Evolutionary conservation across 371 early-diverging fungal genomes (phyloP).

Genomic region (Circinella minor): DNA sequence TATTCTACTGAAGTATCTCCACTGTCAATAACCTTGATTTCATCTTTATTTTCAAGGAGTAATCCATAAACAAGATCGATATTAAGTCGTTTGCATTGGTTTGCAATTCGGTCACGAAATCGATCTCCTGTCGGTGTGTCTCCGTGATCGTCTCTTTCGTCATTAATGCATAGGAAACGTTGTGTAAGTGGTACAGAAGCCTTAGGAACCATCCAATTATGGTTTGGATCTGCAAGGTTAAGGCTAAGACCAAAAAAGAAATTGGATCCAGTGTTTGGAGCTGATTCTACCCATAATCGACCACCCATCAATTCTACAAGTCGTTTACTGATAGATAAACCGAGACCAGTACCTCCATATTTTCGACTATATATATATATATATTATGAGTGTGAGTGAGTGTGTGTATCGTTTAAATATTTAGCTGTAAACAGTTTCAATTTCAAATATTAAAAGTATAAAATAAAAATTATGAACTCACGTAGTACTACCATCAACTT

Average conservation of each 20-base stretch:
- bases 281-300: constrained; percentile 74
- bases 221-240: constrained; percentile 21
- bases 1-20: constrained; percentile 4
- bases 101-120: background rate
- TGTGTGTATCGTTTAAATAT: too few relatives aligned
- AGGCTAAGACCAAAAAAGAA: constrained; percentile 75
- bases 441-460: background rate
- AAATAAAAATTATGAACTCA: constrained; percentile 23
- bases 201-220: background rate
- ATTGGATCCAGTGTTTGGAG: constrained; percentile 69
- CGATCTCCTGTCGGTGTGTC: background rate
- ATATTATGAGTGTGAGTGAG: too few relatives aligned
- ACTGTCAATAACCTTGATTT: constrained; percentile 6
- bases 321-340: constrained; percentile 78
- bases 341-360: constrained; percentile 70
- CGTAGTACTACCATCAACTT: constrained; percentile 83
- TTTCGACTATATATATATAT: constrained; percentile 15
- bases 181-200: background rate
- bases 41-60: constrained; percentile 42
- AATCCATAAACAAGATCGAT: constrained; percentile 19
- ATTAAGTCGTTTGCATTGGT: constrained; percentile 11
- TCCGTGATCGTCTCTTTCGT: background rate
- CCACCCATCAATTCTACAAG: constrained; percentile 84
- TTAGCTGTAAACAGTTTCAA: too few relatives aligned
- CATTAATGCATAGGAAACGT: background rate